Evolutionary conservation across 2,329 filamentous ascomycete genomes (phyloP).

Genomic region (Penicillium sp.): DNA sequence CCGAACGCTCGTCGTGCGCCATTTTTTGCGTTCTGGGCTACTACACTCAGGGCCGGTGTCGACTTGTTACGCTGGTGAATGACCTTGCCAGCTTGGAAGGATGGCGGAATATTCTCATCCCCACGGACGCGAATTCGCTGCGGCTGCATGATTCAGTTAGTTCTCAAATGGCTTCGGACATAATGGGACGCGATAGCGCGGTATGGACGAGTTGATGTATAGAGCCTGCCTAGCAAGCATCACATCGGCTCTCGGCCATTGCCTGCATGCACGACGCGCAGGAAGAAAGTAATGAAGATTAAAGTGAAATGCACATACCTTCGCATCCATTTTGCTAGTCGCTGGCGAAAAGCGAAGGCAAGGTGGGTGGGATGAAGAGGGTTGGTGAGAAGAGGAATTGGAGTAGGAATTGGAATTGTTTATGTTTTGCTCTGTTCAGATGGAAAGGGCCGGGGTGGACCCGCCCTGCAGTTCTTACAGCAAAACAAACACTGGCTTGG

Average conservation of each 20-base stretch:
- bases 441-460: conserved; percentile 13
- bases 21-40: conserved; percentile 63
- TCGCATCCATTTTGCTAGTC: conserved; percentile 50
- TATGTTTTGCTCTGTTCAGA: conserved; percentile 31
- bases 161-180: conserved; percentile 16
- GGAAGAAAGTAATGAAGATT: neutral
- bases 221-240: neutral
- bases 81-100: conserved; percentile 57
- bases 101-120: conserved; percentile 69
- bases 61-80: conserved; percentile 85
- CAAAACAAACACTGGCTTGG: conserved; percentile 29
- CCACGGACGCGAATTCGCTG: conserved; percentile 67
- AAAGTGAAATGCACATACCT: conserved; percentile 40
- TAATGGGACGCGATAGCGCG: conserved; percentile 1
- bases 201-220: neutral
- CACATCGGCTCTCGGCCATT: neutral
- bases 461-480: conserved; percentile 18
- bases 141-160: conserved; percentile 58
- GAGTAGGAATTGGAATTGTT: conserved; percentile 25
- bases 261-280: neutral
- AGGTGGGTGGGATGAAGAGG: conserved; percentile 3
- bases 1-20: conserved; percentile 77
- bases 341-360: conserved; percentile 3
- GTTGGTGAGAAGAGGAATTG: conserved; percentile 6
- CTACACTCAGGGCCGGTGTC: conserved; percentile 62